Evolutionary conservation across 805 yeast species (phyloP).

Genomic region (Metschnikowia noctiluminum): DNA sequence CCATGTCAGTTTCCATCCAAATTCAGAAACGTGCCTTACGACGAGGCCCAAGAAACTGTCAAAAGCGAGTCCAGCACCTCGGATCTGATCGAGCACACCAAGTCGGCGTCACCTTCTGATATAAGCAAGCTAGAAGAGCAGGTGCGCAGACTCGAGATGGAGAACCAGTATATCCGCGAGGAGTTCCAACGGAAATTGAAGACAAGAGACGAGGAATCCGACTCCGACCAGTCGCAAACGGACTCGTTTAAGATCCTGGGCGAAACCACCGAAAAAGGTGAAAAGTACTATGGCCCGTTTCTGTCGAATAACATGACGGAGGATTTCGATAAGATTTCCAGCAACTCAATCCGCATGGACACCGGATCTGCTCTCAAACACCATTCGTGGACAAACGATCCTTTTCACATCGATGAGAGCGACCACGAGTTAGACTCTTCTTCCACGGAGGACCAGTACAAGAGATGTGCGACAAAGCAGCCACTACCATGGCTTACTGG

Average conservation of each 20-base stretch:
- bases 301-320: slow-evolving; percentile 48
- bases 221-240: not conserved
- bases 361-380: slow-evolving; percentile 3
- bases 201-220: not conserved
- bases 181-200: not conserved
- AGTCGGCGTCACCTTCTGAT: slow-evolving; percentile 1
- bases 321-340: slow-evolving; percentile 19
- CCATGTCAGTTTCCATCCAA: slow-evolving; percentile 19
- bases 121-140: slow-evolving; percentile 2
- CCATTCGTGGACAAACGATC: slow-evolving; percentile 9
- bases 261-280: slow-evolving; percentile 38
- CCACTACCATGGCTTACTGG: slow-evolving; percentile 28
- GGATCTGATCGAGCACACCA: not conserved
- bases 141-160: slow-evolving; percentile 2
- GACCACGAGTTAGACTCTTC: slow-evolving; percentile 4
- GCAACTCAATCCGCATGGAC: not conserved
- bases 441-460: not conserved
- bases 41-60: not conserved
- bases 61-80: slow-evolving; percentile 2
- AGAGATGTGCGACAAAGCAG: slow-evolving; percentile 21
- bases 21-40: slow-evolving; percentile 13
- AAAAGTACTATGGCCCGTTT: slow-evolving; percentile 50
- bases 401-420: slow-evolving; percentile 5
- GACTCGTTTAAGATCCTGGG: slow-evolving; percentile 25
- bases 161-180: slow-evolving; percentile 6